Conservation (phyloP, 73 alveolate genomes). For the Paramecium tetraurelia region DNA sequence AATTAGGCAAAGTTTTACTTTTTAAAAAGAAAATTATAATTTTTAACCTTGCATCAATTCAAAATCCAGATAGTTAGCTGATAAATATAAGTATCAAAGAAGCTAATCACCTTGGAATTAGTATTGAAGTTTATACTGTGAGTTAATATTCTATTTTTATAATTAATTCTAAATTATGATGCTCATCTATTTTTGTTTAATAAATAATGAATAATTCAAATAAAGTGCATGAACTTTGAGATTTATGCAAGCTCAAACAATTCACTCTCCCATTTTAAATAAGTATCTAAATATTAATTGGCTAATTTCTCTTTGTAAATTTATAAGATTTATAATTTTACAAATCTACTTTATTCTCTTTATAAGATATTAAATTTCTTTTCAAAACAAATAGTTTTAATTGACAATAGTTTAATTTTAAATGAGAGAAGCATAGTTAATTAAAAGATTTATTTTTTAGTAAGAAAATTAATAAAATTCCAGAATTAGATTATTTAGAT, state of each 20-base stretch:
- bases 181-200: background rate
- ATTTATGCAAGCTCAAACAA: background rate
- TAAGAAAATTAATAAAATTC: too few relatives aligned
- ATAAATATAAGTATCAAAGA: background rate
- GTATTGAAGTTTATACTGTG: background rate
- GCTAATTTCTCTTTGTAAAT: too few relatives aligned
- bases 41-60: background rate
- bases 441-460: too few relatives aligned
- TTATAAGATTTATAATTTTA: too few relatives aligned
- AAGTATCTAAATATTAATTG: too few relatives aligned
- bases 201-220: background rate
- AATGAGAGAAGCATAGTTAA: too few relatives aligned
- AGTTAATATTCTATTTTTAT: background rate
- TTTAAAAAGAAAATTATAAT: background rate
- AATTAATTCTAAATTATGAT: background rate
- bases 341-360: too few relatives aligned
- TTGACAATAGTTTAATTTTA: too few relatives aligned
- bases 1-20: background rate
- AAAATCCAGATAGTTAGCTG: background rate
- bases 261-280: too few relatives aligned
- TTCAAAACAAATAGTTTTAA: too few relatives aligned
- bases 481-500: background rate
- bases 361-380: too few relatives aligned
- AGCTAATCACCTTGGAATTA: slow-evolving; percentile 4
- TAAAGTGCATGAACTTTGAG: background rate